phyloP scores from a whole-genome alignment of 768 basidiomycete species.

The Mycena epipterygia region DNA sequence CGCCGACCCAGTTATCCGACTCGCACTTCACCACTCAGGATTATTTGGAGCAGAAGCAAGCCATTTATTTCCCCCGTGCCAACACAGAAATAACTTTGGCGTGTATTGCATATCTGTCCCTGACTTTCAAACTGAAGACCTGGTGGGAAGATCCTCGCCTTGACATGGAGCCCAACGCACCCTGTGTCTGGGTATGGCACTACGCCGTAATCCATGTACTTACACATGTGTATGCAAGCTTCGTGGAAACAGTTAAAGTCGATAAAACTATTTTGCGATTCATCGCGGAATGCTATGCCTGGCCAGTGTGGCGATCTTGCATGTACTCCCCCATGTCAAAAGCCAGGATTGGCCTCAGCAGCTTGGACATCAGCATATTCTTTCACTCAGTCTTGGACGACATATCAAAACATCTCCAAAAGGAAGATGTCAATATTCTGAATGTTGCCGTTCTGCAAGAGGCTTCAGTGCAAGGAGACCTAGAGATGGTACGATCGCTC shows the following conservation, averaged over 20 bases:
- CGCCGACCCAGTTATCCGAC: background rate
- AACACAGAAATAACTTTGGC: background rate
- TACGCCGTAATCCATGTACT: background rate
- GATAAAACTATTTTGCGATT: too few relatives aligned
- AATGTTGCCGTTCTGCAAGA: background rate
- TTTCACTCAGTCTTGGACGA: background rate
- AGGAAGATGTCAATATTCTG: too few relatives aligned
- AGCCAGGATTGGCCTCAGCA: too few relatives aligned
- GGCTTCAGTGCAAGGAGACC: background rate
- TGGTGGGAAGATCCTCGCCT: too few relatives aligned
- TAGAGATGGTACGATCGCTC: background rate
- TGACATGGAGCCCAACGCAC: background rate
- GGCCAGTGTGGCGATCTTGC: too few relatives aligned
- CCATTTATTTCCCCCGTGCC: background rate
- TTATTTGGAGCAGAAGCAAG: background rate
- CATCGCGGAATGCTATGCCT: too few relatives aligned
- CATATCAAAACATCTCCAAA: background rate
- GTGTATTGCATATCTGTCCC: background rate
- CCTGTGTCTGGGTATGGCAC: background rate
- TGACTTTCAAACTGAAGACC: background rate
- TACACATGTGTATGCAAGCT: too few relatives aligned
- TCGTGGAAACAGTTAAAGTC: background rate
- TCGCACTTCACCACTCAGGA: conserved; percentile 3
- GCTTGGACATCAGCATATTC: background rate
- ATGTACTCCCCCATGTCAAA: too few relatives aligned